Conservation (phyloP, 495 filamentous ascomycete genomes). For the Aspergillus egyptiacus region DNA sequence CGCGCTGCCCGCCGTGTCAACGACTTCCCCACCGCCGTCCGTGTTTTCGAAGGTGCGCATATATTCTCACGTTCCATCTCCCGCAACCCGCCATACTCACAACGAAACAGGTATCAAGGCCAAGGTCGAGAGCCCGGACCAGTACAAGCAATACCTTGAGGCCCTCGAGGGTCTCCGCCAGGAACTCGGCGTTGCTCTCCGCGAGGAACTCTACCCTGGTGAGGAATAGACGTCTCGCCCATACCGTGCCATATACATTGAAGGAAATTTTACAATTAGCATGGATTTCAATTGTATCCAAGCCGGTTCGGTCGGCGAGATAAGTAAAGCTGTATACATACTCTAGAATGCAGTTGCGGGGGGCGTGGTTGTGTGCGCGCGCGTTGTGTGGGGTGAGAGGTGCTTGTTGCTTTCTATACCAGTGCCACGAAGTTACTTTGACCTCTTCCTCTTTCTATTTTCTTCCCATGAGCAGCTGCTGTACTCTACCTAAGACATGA, state of each 20-base stretch:
- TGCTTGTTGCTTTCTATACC: conserved; percentile 27
- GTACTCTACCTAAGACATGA: conserved; percentile 18
- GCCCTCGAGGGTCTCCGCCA: conserved; percentile 88
- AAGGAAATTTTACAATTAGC: background rate
- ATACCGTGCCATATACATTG: background rate
- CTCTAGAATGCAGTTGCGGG: conserved; percentile 38
- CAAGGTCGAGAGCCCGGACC: conserved; percentile 96
- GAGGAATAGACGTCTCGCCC: conserved; percentile 42
- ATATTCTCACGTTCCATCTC: too few relatives aligned
- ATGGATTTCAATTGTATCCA: background rate
- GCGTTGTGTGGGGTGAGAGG: conserved; percentile 10
- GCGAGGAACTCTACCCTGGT: conserved; percentile 92
- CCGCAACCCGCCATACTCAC: conserved; percentile 6
- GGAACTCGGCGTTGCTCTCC: conserved; percentile 85
- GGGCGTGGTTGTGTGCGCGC: conserved; percentile 9
- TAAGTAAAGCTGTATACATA: conserved; percentile 48
- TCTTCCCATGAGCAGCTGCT: conserved; percentile 19
- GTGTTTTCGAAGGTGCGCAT: conserved; percentile 91
- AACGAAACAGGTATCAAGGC: conserved; percentile 83
- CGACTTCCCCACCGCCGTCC: conserved; percentile 95
- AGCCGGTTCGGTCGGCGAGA: conserved; percentile 24
- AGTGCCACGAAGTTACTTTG: conserved; percentile 20
- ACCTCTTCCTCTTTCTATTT: background rate
- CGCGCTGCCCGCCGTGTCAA: conserved; percentile 91
- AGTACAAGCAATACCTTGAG: conserved; percentile 96